Evolutionary conservation across 148 eudicot species (phyloP).

Genomic region (Camellia granthamiana): DNA sequence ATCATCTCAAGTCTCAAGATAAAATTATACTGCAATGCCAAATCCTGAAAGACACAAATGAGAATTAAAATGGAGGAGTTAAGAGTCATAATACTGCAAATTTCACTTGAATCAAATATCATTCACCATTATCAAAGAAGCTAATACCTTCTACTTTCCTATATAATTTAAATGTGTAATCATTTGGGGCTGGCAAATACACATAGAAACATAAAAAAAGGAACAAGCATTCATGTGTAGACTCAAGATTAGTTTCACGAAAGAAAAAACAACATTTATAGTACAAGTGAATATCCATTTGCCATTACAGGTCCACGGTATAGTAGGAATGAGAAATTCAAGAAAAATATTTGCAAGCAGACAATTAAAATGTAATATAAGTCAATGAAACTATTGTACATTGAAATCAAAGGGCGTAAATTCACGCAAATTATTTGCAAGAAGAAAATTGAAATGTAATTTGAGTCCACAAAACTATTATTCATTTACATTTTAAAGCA

Average conservation of each 20-base stretch:
- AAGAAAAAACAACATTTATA: not conserved
- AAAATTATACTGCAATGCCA: not conserved
- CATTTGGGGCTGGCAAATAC: not conserved
- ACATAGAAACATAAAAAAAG: not conserved
- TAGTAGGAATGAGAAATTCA: not conserved
- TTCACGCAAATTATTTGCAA: no score
- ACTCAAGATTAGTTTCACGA: not conserved
- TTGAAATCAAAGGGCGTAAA: not conserved
- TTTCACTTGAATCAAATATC: not conserved
- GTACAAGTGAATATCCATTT: not conserved
- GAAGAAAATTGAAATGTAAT: no score
- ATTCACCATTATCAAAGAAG: not conserved
- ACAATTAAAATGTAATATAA: not conserved
- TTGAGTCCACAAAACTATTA: no score
- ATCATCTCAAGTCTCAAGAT: not conserved
- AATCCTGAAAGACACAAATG: not conserved
- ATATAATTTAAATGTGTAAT: not conserved
- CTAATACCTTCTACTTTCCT: not conserved
- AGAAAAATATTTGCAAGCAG: not conserved
- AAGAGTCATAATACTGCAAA: not conserved
- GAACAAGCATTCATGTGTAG: not conserved
- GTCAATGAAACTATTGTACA: not conserved
- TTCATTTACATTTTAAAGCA: no score
- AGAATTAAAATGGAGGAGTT: not conserved
- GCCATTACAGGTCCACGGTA: not conserved